Conservation (phyloP, 2,329 filamentous ascomycete species). For the Arthrobotrys entomopaga region DNA sequence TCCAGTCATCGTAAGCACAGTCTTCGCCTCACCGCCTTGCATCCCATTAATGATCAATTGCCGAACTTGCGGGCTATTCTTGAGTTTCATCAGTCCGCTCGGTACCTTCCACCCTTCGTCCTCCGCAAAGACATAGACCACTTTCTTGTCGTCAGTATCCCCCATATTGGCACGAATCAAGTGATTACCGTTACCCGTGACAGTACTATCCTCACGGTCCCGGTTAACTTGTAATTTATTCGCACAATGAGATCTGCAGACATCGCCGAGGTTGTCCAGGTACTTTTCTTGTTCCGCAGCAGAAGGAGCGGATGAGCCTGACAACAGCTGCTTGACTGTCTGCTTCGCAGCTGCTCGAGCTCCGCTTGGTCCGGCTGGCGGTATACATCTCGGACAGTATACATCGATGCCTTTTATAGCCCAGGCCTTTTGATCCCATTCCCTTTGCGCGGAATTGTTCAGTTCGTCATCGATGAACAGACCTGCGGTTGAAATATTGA, state of each 20-base stretch:
- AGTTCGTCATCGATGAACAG: slow-evolving; percentile 98
- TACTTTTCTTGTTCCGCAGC: slow-evolving; percentile 55
- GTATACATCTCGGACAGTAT: slow-evolving; percentile 75
- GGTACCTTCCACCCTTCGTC: slow-evolving; percentile 76
- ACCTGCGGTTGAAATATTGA: slow-evolving; percentile 91
- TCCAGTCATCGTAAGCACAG: slow-evolving; percentile 62
- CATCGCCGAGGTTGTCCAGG: slow-evolving; percentile 56
- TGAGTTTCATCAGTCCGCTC: slow-evolving; percentile 70
- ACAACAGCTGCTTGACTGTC: slow-evolving; percentile 53
- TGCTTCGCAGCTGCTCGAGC: slow-evolving; percentile 58
- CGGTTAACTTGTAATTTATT: slow-evolving; percentile 69
- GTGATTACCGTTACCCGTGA: slow-evolving; percentile 64
- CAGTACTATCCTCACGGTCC: slow-evolving; percentile 45
- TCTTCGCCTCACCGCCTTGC: slow-evolving; percentile 67
- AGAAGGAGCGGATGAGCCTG: slow-evolving; percentile 46
- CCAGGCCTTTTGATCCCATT: slow-evolving; percentile 99
- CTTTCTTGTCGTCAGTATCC: slow-evolving; percentile 74
- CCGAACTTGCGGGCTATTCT: slow-evolving; percentile 70
- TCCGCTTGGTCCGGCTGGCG: slow-evolving; percentile 61
- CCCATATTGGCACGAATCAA: slow-evolving; percentile 72
- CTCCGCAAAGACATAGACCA: slow-evolving; percentile 72
- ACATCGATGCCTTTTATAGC: slow-evolving; percentile 92
- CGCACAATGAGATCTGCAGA: slow-evolving; percentile 56
- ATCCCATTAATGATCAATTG: slow-evolving; percentile 71
- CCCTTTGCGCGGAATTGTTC: slow-evolving; percentile 86